Conservation (phyloP, 805 yeast genomes). For the Candida incommunis region DNA sequence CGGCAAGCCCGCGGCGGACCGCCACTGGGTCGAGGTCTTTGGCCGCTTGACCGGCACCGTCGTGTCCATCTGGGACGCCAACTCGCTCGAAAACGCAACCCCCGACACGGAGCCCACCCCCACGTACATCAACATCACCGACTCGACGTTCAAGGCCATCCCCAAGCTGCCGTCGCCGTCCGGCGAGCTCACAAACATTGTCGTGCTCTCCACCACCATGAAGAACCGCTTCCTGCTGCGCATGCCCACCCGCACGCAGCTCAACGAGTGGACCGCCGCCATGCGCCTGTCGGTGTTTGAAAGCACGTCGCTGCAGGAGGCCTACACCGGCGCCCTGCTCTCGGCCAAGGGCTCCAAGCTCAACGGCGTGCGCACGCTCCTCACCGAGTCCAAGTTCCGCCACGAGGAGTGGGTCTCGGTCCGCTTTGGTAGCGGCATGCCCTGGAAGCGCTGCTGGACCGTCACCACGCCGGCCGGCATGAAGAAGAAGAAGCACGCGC, state of each 20-base stretch:
- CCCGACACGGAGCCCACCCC: conserved; percentile 60
- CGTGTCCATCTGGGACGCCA: conserved; percentile 75
- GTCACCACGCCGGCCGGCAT: conserved; percentile 50
- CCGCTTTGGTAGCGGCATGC: conserved; percentile 94
- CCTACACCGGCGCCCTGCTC: conserved; percentile 87
- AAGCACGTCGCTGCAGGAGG: conserved; percentile 75
- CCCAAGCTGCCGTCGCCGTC: conserved; percentile 46
- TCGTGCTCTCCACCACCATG: conserved; percentile 84
- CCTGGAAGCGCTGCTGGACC: conserved; percentile 90
- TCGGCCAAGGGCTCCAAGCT: conserved; percentile 83
- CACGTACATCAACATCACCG: conserved; percentile 79
- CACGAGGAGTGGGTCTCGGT: conserved; percentile 94
- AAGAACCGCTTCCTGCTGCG: conserved; percentile 80
- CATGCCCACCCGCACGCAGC: conserved; percentile 48
- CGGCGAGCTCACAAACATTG: conserved; percentile 59
- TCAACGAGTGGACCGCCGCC: conserved; percentile 70
- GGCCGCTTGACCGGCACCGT: conserved; percentile 87
- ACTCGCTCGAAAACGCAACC: conserved; percentile 35
- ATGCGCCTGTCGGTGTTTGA: conserved; percentile 71
- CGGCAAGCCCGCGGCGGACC: conserved; percentile 63
- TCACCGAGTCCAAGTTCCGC: conserved; percentile 71
- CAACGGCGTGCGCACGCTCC: conserved; percentile 72
- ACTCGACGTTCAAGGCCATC: conserved; percentile 70
- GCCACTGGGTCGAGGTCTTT: conserved; percentile 86
- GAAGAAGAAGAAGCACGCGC: conserved; percentile 25